phyloP scores from a whole-genome alignment of 805 yeast genomes.

The Pichia scutulata region DNA sequence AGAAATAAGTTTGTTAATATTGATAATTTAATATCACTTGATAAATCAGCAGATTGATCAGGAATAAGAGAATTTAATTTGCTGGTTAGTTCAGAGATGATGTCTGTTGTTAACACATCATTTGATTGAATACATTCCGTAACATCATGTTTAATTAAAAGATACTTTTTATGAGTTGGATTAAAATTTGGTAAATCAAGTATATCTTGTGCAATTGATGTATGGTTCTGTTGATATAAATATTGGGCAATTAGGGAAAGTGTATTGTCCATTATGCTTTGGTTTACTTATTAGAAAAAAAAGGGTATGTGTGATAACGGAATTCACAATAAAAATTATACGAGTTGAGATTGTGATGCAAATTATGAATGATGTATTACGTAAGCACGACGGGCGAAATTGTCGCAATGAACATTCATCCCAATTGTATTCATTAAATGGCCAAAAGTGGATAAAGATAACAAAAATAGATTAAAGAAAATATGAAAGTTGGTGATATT shows the following conservation, averaged over 20 bases:
- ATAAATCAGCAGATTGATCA: background rate
- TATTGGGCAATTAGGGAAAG: conserved; percentile 8
- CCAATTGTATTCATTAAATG: too few relatives aligned
- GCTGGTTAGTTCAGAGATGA: background rate
- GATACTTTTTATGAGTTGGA: background rate
- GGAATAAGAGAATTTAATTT: background rate
- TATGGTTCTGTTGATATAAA: background rate
- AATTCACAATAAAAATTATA: background rate
- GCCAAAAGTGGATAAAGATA: too few relatives aligned
- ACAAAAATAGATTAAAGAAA: too few relatives aligned
- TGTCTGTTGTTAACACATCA: background rate
- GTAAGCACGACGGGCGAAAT: background rate
- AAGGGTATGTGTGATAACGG: background rate
- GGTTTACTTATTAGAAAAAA: background rate
- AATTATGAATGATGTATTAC: background rate
- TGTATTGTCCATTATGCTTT: background rate
- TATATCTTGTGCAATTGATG: background rate
- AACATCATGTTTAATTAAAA: background rate
- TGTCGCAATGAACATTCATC: too few relatives aligned
- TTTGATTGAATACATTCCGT: background rate
- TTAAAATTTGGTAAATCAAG: conserved; percentile 2
- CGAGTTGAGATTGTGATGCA: too few relatives aligned
- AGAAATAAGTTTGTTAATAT: conserved; percentile 3
- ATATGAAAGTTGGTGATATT: too few relatives aligned
- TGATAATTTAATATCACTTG: background rate